phyloP scores from a whole-genome alignment of 305 asterid genomes.

The Plantago lanceolata region DNA sequence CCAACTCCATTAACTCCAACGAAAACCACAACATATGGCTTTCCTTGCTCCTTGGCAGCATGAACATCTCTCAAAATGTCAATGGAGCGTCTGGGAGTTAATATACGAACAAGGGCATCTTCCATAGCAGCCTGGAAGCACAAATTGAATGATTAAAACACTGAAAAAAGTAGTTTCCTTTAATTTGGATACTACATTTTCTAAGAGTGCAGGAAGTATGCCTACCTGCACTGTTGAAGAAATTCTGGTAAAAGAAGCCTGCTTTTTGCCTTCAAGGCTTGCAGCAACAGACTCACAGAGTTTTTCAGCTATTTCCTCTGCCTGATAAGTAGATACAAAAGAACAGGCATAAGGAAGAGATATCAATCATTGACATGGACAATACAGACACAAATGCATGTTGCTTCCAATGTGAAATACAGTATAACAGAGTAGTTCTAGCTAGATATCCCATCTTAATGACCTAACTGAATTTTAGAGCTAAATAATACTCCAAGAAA shows the following conservation, averaged over 20 bases:
- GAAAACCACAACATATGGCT: conserved; percentile 92
- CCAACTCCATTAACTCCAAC: conserved; percentile 99
- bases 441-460: too few relatives aligned
- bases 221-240: conserved; percentile 87
- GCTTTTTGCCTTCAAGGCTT: conserved; percentile 89
- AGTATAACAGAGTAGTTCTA: neutral
- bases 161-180: neutral
- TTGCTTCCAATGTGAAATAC: neutral
- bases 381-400: neutral
- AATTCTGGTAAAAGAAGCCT: conserved; percentile 79
- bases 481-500: neutral
- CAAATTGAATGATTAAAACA: conserved; percentile 18
- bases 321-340: conserved; percentile 43
- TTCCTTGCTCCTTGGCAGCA: conserved; percentile 85
- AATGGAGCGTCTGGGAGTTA: conserved; percentile 90
- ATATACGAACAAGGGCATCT: conserved; percentile 92
- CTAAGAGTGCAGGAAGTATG: neutral
- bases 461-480: too few relatives aligned
- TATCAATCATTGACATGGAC: neutral
- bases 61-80: conserved; percentile 95
- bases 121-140: conserved; percentile 82
- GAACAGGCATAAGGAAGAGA: neutral
- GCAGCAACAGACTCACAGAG: conserved; percentile 93
- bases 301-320: conserved; percentile 94
- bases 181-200: neutral